Evolutionary conservation across 106 monocot species (phyloP), one percentile per base, ranked within the genome.

Genomic region (Apostasia ramifera): DNA sequence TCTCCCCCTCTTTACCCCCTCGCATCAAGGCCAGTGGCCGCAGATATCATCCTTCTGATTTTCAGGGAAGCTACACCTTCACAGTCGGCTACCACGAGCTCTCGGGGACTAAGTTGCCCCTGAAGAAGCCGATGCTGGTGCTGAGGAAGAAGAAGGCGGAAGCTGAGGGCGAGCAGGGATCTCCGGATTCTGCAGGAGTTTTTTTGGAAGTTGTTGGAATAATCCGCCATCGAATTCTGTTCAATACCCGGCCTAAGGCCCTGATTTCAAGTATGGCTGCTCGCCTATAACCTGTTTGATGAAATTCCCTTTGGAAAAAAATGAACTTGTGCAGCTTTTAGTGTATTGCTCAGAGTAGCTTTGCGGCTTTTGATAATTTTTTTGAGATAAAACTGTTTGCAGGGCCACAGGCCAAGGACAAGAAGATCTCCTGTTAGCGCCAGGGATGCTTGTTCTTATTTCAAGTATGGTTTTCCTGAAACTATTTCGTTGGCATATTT

Each of bases 61-160:
- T 67, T 49, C 55, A 79, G 83, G 71, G 63, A 14, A 81, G 58
- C 65, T 97, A 86, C 60, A 92, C 84, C 6, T 79, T 97, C 75
- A 89, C 82, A 6, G 82, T 97, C 53, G 92, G 95, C 44, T 97
- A 97, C 78, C 95, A 92, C 60, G 92, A 97, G 74, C 71, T 97
- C 11, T 59, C 86, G 6, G 92, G 95, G 66, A 79, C 82, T 50
- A 97, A 87, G 71, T 59, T 87, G 72, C 59, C 77, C 53, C 74
- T 92, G 54, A 97, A 89, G 76, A 97, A 92, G 74, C 95, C 86
- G 2, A 57, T 89, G 15, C 57, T 92, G 61, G 84, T 95, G 10
- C 59, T 95, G 67, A 81, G 67, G 78, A 92, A 92, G 67, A 84
- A 68, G 79, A 82, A 74, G 68, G 66, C 14, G 1, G 66, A 8